Evolutionary conservation across 2,329 filamentous ascomycete species (phyloP).

Genomic region (Penicillium psychrosexuale): DNA sequence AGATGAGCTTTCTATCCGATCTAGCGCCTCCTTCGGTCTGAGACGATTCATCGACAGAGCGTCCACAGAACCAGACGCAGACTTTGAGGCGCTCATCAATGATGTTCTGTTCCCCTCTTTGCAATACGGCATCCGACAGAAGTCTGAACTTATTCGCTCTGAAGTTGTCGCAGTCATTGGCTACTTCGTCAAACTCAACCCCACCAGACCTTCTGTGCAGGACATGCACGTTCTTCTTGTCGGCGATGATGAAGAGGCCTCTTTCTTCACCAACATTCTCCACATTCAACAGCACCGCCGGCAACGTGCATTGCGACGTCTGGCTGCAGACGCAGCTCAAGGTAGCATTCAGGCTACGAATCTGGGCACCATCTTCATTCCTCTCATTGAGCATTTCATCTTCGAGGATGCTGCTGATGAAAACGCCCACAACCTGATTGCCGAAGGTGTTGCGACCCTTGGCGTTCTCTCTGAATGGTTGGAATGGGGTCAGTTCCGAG

Average conservation of each 20-base stretch:
- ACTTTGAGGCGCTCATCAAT: constrained; percentile 59
- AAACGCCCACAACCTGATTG: constrained; percentile 73
- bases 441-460: constrained; percentile 80
- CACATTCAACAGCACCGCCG: constrained; percentile 86
- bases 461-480: constrained; percentile 70
- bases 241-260: constrained; percentile 70
- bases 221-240: constrained; percentile 72
- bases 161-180: constrained; percentile 80
- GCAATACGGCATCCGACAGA: constrained; percentile 70
- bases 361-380: constrained; percentile 81
- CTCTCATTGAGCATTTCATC: constrained; percentile 89
- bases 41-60: constrained; percentile 71
- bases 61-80: constrained; percentile 41
- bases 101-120: constrained; percentile 70
- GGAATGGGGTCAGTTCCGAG: constrained; percentile 87
- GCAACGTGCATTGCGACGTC: constrained; percentile 73
- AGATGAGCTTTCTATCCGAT: constrained; percentile 81
- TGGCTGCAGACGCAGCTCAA: constrained; percentile 65
- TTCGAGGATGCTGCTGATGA: constrained; percentile 80
- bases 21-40: constrained; percentile 77
- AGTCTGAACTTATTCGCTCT: constrained; percentile 77
- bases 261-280: constrained; percentile 90
- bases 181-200: constrained; percentile 68
- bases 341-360: constrained; percentile 70
- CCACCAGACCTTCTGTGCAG: constrained; percentile 65